Base-by-base conservation (phyloP, 139 green algal species). In the Eudorina sp. region DNA sequence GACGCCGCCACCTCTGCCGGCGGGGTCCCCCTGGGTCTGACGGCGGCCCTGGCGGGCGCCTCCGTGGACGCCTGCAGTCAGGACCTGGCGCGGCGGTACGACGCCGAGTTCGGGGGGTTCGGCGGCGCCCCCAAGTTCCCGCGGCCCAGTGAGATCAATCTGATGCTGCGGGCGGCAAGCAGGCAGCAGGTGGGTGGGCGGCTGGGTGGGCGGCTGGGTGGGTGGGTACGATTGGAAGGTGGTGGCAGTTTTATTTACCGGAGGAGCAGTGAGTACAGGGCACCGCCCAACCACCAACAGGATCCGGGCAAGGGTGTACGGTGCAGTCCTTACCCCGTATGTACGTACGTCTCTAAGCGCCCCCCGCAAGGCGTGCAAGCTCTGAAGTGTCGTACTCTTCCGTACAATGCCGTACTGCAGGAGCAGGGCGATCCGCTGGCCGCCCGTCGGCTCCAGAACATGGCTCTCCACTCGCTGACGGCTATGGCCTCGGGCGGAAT, bases 121-220 rank as follows among this genome's bases (percentile, higher is more conserved):
- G 96, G 97, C 14, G 53, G 48, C 3, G 93, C 97, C 2, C 97
- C 97, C 48, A 99, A 99, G 91, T 99, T 99, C 85, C 97, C 97
- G 0, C 92, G 97, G 4, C 96, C 96, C 0, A 92, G 89, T 3
- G 97, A 99, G 90, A 90, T 99, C 88, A 96, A 97, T 53, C 38
- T 92, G 40, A 85, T 98, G 62, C 78, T 98, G 70, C 55, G 68
- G 21, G 88, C 92, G 31, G 53, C 85, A 25, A 41, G 6, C 11
- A 69, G 48, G 51, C 69, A 85, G n/a, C 46, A 40, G 53, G 46
- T 84, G 74, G 36, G 81, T 27, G 68, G 73, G 72, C 34, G 51
- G 1, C 23, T 36, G 46, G 84, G 29, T 14, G 40, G 27, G 48
- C 13, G 89, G 29, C 16, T 38, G 40, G 40, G 14, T 31, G 36